Conservation (phyloP, 768 basidiomycete genomes). For the Leucocoprinus sp. region DNA sequence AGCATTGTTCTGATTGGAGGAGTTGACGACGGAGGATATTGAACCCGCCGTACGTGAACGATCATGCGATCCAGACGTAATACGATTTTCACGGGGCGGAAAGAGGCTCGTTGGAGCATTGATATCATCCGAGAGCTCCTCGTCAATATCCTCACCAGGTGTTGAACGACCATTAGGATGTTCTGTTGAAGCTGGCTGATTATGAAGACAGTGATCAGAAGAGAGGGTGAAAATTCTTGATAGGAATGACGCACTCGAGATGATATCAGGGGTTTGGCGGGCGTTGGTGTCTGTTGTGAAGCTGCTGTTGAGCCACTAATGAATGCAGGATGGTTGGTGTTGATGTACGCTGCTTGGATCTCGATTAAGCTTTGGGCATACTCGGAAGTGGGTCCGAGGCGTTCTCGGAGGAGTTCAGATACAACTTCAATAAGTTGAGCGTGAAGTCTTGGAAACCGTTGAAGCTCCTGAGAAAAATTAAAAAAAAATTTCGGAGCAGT, state of each 20-base stretch:
- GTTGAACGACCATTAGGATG: slow-evolving; percentile 44
- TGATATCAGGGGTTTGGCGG: slow-evolving; percentile 34
- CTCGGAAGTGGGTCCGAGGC: slow-evolving; percentile 93
- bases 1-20: slow-evolving; percentile 18
- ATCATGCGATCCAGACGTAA: slow-evolving; percentile 72
- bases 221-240: slow-evolving; percentile 5
- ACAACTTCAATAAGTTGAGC: slow-evolving; percentile 93
- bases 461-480: slow-evolving; percentile 64
- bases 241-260: slow-evolving; percentile 41
- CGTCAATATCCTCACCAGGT: slow-evolving; percentile 47
- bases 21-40: slow-evolving; percentile 23
- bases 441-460: slow-evolving; percentile 91
- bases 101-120: slow-evolving; percentile 38
- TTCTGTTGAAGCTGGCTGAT: slow-evolving; percentile 58
- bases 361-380: slow-evolving; percentile 93
- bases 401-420: slow-evolving; percentile 91
- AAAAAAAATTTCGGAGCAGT: not conserved
- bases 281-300: slow-evolving; percentile 37
- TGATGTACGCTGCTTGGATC: slow-evolving; percentile 98
- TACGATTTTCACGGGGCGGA: slow-evolving; percentile 49
- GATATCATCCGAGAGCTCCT: slow-evolving; percentile 44
- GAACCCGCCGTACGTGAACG: slow-evolving; percentile 38
- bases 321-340: slow-evolving; percentile 97
- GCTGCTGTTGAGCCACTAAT: slow-evolving; percentile 68
- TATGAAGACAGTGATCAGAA: slow-evolving; percentile 13